Evolutionary conservation across 176 grass and related monocot genomes (phyloP), one percentile per base, ranked within the genome.

Genomic region (Rhynchospora pubera): DNA sequence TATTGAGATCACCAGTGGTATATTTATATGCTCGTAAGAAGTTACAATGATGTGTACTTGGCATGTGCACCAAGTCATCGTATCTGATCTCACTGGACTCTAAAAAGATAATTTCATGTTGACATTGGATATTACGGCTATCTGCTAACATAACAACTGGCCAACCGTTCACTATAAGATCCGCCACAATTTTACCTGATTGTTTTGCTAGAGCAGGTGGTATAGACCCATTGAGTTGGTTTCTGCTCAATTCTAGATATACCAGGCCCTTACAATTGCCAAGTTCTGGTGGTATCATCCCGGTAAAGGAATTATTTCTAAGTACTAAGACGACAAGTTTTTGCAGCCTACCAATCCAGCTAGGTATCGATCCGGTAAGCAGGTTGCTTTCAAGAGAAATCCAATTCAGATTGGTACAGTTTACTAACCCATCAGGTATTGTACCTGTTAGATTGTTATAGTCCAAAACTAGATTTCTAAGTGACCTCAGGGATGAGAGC

Each of bases 31-130:
- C 26, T 28, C 26, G 26, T 28, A 28, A 28, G 26, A 28, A 28
- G 26, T 28, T 28, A 28, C 26, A 28, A 28, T 28, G 1, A 28
- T 28, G 26, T 1, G 1, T 28, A 28, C 0, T 1, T 28, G 26
- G 26, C 26, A 28, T 28, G 26, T 28, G 26, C 26, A 28, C 1
- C 26, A 28, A 28, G 26, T 28, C 26, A 28, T 28, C 26, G 1
- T 80, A 44, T 18, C 93, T 86, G 58, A 96, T 90, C 65, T 90
- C 89, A 6, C 75, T 85, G 72, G 92, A 96, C 86, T 96, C 93
- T 43, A 96, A 85, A 26, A 92, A 77, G 77, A 84, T 96, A 28
- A 89, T 90, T 10, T 81, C 88, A 53, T 90, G 90, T 10, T 70
- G 90, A 45, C 93, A 96, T 75, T 87, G 80, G 55, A 85, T 85